A percentile compares a stretch with the other conserved stretches of the same genome.
These are phyloP conservation scores for Tuber microsphaerosporum DNA, from an alignment of 495 filamentous ascomycete genomes.

Conservation along the genomic window DNA sequence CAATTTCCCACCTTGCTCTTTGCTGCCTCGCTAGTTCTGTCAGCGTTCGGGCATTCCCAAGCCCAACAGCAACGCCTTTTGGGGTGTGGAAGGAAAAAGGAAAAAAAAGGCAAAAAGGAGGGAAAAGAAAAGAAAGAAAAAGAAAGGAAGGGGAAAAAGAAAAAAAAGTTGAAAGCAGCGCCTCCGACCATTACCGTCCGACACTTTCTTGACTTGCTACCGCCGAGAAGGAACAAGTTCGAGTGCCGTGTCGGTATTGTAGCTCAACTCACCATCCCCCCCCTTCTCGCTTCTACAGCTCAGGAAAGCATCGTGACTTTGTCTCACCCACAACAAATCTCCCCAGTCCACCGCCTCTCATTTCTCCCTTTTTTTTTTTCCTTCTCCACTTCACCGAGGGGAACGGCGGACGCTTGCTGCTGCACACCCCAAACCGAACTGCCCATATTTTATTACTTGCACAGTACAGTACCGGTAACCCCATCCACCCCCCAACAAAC, in stretches of 20 bases:
- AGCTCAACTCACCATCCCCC: not conserved
- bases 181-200: not conserved
- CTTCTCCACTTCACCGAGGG: not conserved
- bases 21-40: slow-evolving; percentile 5
- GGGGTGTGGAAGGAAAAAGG: not conserved
- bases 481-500: not conserved
- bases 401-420: not conserved
- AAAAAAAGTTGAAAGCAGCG: not conserved
- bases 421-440: not conserved
- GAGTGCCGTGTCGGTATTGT: not conserved
- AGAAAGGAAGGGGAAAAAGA: not conserved
- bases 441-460: not conserved
- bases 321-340: not conserved
- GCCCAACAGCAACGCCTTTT: slow-evolving; percentile 2
- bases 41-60: slow-evolving; percentile 2
- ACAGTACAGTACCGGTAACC: not conserved
- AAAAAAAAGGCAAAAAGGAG: not conserved
- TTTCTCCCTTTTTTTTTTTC: not conserved
- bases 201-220: not conserved
- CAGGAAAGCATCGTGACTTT: slow-evolving; percentile 2
- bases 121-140: not conserved
- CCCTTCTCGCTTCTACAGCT: slow-evolving; percentile 2
- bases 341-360: not conserved
- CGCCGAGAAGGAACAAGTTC: not conserved
- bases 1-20: not conserved